These are phyloP conservation scores for Arctium minus DNA, from an alignment of 129 eudicot species.

Conservation along the genomic window DNA sequence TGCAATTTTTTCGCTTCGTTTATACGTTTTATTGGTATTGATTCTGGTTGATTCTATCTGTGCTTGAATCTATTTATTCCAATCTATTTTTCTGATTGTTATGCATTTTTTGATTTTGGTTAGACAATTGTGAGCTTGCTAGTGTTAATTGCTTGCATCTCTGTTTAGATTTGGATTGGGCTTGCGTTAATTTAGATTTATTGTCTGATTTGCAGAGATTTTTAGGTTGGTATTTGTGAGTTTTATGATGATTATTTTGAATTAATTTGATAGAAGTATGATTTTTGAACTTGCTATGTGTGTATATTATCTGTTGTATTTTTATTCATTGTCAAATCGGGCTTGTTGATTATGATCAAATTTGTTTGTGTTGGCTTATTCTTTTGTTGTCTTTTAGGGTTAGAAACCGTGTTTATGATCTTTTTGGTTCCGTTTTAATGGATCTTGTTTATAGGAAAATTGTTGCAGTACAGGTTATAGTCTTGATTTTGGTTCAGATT, in stretches of 20 bases:
- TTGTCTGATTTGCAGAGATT: not conserved
- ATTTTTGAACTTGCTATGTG: not conserved
- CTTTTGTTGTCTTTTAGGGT: not conserved
- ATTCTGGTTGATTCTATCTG: not conserved
- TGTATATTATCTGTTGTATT: not conserved
- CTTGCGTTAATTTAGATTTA: not conserved
- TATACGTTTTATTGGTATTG: not conserved
- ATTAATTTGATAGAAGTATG: not conserved
- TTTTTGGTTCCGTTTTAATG: not conserved
- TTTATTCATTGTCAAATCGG: not conserved
- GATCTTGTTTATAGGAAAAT: not conserved
- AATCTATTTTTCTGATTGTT: not conserved
- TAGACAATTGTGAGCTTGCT: not conserved
- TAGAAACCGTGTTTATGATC: not conserved
- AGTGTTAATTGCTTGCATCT: not conserved
- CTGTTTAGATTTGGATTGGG: not conserved
- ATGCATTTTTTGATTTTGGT: not conserved
- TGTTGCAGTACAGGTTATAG: not conserved
- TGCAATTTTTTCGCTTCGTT: not conserved
- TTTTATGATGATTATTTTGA: not conserved
- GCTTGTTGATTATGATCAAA: not conserved
- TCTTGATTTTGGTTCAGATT: not conserved
- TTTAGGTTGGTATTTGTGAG: not conserved
- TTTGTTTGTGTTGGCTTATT: not conserved
- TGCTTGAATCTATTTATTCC: too few relatives aligned